Base-by-base conservation (phyloP, 441 rosid genomes). In the Brassica hybrid region DNA sequence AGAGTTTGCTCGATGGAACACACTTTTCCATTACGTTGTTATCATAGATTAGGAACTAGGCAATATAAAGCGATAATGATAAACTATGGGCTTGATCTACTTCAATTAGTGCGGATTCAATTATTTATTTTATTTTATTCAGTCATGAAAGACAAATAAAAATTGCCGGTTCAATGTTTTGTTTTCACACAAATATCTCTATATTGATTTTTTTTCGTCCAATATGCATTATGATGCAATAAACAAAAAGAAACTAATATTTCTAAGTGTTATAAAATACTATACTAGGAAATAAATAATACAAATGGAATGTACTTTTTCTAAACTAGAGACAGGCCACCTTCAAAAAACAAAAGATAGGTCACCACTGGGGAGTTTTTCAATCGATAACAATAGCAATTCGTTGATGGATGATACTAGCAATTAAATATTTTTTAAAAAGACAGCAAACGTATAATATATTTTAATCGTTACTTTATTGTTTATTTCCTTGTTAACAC, bases 391-490 rank as follows among this genome's bases (percentile, higher is more conserved):
- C 8, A 54, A 54, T 38, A 56, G 14, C 59, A 41, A 43, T 48
- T 59, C 4, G 67, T 17, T 67, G 12, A 52, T 52, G 57, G 69
- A 52, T 14, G 13, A 62, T 61, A 36, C 27, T 21, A 66, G 23
- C 69, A 21, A 62, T 4, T 62, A 62, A 50, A 16, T 7, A 54
- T 8, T 19, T 41, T 2, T 52, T 21, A 1, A 6, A 17, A 71
- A 18, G 63, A 77, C 72, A 72, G 64, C 32, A 77, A 48, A 32
- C 38, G 1, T 30, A 57, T 9, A 12, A 12, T 62, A 61, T 43
- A 64, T 1, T 54, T 36, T 12, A 41, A 64, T 70, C 23, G 45
- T 41, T 71, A 8, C 30, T 27, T 43, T 2, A 64, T 56, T 38
- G 12, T 56, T 65, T 71, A 27, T 54, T 17, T 6, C 19, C 25